Conservation (phyloP, 1,284 basidiomycete genomes). For the Xerocomus cyaneibrunnescens region DNA sequence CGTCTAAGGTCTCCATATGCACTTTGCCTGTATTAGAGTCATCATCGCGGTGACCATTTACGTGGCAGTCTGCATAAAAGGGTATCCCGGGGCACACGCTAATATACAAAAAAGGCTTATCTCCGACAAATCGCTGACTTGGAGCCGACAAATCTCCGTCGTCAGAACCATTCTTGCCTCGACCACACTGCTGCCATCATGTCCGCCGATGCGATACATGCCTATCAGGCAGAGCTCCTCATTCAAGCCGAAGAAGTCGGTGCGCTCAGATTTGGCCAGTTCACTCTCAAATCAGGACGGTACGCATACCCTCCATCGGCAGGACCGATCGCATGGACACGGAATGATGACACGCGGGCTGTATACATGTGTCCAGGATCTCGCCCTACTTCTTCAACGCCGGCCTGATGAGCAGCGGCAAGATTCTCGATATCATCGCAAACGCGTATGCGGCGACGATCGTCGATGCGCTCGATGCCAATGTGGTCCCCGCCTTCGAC, state of each 20-base stretch:
- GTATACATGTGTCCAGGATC: constrained; percentile 44
- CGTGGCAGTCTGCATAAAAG: too few relatives aligned
- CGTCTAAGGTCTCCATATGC: too few relatives aligned
- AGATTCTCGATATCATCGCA: constrained; percentile 78
- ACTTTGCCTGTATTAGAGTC: too few relatives aligned
- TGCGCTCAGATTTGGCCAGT: constrained; percentile 87
- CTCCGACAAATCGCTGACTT: too few relatives aligned
- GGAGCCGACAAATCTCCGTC: too few relatives aligned
- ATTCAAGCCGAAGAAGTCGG: constrained; percentile 50
- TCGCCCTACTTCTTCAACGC: constrained; percentile 99
- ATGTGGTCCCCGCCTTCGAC: constrained; percentile 71
- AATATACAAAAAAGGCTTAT: too few relatives aligned
- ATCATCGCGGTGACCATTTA: too few relatives aligned
- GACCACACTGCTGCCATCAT: constrained; percentile 16
- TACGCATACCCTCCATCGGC: constrained; percentile 39
- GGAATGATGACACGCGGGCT: constrained; percentile 1
- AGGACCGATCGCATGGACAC: neutral
- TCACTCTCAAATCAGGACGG: constrained; percentile 94
- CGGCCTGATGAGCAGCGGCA: constrained; percentile 82
- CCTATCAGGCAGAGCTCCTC: constrained; percentile 49
- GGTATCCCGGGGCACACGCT: too few relatives aligned
- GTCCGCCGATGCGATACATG: constrained; percentile 21
- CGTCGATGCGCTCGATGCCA: constrained; percentile 41
- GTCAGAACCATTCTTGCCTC: too few relatives aligned
- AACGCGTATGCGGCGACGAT: constrained; percentile 90